A percentile compares a stretch with the other conserved stretches of the same genome.
Conservation (phyloP, 257 asterid genomes). For the Gentiana straminea region DNA sequence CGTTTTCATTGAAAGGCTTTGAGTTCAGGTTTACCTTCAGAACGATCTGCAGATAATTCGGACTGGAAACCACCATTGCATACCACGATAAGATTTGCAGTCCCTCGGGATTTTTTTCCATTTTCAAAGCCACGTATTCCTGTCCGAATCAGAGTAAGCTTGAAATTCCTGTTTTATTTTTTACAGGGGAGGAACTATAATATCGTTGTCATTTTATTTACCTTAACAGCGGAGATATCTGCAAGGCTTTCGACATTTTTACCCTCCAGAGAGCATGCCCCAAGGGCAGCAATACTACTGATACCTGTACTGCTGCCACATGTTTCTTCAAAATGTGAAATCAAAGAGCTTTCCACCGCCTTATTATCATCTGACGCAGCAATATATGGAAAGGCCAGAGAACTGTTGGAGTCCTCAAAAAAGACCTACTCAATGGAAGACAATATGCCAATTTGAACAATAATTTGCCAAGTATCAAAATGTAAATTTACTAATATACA, state of each 20-base stretch:
- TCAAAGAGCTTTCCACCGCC: slow-evolving; percentile 56
- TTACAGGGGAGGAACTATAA: not conserved
- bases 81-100: slow-evolving; percentile 52
- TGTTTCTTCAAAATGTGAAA: slow-evolving; percentile 59
- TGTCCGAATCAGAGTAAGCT: slow-evolving; percentile 15
- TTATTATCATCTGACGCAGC: slow-evolving; percentile 49
- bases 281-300: slow-evolving; percentile 47
- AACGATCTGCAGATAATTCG: slow-evolving; percentile 32
- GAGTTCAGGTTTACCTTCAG: slow-evolving; percentile 43
- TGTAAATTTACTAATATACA: no score
- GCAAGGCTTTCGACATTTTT: slow-evolving; percentile 46
- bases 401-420: slow-evolving; percentile 59
- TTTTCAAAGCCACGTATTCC: slow-evolving; percentile 65
- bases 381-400: slow-evolving; percentile 78
- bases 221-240: slow-evolving; percentile 59
- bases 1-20: slow-evolving; percentile 6
- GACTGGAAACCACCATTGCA: slow-evolving; percentile 46
- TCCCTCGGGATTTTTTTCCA: slow-evolving; percentile 36
- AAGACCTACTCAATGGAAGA: slow-evolving; percentile 43
- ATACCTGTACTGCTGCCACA: slow-evolving; percentile 49
- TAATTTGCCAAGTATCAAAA: no score
- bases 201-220: slow-evolving; percentile 23
- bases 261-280: slow-evolving; percentile 63
- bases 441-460: slow-evolving; percentile 12
- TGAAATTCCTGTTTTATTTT: not conserved